A percentile compares a stretch with the other conserved stretches of the same genome.
Evolutionary conservation across 371 early-diverging fungal genomes (phyloP).

Genomic region (Apophysomyces elegans): DNA sequence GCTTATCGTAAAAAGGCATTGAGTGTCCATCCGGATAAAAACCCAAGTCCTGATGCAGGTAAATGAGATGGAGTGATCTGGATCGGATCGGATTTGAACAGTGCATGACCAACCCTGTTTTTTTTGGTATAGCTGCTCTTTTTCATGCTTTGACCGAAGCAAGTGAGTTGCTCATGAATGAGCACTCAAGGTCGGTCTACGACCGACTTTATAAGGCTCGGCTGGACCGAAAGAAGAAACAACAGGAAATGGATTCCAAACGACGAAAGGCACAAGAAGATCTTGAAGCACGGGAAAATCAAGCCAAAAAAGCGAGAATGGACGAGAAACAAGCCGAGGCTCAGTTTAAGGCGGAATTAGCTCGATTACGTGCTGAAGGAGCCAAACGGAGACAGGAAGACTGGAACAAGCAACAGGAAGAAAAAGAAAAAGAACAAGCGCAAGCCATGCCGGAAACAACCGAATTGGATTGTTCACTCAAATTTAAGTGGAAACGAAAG

Average conservation of each 20-base stretch:
- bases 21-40: conserved; percentile 56
- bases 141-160: conserved; percentile 47
- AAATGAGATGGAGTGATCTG: background rate
- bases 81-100: background rate
- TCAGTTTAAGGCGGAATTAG: conserved; percentile 45
- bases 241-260: conserved; percentile 52
- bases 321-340: conserved; percentile 49
- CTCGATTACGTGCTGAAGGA: conserved; percentile 46
- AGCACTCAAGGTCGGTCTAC: conserved; percentile 40
- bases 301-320: conserved; percentile 40
- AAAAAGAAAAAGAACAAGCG: background rate
- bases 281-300: conserved; percentile 46
- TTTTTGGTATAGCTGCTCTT: conserved; percentile 28
- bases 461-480: conserved; percentile 48
- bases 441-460: conserved; percentile 32
- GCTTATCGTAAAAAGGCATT: conserved; percentile 70
- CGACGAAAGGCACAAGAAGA: conserved; percentile 47
- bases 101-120: conserved; percentile 5
- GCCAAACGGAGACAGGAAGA: conserved; percentile 46
- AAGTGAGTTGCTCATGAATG: conserved; percentile 40
- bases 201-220: conserved; percentile 45
- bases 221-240: conserved; percentile 46
- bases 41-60: conserved; percentile 60
- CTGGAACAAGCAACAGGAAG: conserved; percentile 26
- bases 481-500: conserved; percentile 53